These are phyloP conservation scores for Phanerochaete sordida DNA, from an alignment of 768 basidiomycete species.

Conservation along the genomic window DNA sequence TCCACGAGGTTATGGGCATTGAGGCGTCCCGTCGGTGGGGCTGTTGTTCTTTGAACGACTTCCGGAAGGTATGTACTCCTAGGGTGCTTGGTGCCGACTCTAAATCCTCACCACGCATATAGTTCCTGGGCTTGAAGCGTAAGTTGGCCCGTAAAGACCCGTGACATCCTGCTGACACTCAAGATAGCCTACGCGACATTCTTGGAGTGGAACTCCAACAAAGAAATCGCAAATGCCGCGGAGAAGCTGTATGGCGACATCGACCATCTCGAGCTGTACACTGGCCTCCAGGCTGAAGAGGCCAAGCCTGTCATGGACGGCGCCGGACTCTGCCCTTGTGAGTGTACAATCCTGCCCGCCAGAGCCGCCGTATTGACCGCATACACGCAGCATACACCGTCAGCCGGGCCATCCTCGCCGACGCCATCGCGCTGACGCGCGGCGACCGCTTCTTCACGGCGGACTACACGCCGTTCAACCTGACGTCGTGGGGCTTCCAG, in stretches of 20 bases:
- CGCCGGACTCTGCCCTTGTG: constrained; percentile 82
- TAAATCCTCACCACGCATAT: not conserved
- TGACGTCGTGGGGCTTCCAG: constrained; percentile 82
- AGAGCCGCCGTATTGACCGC: not conserved
- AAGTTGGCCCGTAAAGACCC: constrained; percentile 16
- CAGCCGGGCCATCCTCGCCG: constrained; percentile 80
- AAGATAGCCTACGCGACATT: constrained; percentile 65
- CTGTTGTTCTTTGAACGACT: constrained; percentile 81
- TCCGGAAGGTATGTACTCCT: constrained; percentile 50
- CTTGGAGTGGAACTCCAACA: constrained; percentile 78
- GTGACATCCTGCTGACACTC: not conserved
- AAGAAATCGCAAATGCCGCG: constrained; percentile 64
- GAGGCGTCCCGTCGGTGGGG: constrained; percentile 76
- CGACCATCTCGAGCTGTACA: constrained; percentile 76
- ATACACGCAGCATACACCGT: constrained; percentile 65
- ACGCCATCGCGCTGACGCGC: constrained; percentile 83
- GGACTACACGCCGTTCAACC: constrained; percentile 76
- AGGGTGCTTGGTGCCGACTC: not conserved
- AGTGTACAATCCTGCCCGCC: not conserved
- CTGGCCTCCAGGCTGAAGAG: constrained; percentile 76
- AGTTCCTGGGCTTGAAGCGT: constrained; percentile 78
- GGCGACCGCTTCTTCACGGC: constrained; percentile 82
- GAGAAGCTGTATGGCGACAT: constrained; percentile 78
- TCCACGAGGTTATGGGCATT: constrained; percentile 85
- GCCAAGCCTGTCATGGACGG: constrained; percentile 72